These are phyloP conservation scores for Cryptosporidium felis DNA, from an alignment of 169 alveolate species.

Conservation along the genomic window DNA sequence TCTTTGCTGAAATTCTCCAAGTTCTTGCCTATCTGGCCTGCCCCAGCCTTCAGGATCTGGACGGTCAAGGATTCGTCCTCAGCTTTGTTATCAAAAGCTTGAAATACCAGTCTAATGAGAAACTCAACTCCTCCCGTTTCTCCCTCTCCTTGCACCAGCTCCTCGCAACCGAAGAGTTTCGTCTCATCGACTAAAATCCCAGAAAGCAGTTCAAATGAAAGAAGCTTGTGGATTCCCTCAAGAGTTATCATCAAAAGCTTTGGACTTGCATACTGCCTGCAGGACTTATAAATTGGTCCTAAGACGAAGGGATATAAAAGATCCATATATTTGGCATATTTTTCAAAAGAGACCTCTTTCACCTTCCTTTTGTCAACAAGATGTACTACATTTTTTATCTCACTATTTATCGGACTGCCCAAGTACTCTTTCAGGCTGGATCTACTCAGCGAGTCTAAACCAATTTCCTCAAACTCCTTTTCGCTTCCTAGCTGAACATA, in stretches of 20 bases:
- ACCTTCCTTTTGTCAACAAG: slow-evolving; percentile 20
- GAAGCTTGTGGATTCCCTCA: slow-evolving; percentile 51
- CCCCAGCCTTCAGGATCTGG: neutral
- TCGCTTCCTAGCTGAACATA: neutral
- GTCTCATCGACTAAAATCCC: neutral
- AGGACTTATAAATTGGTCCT: slow-evolving; percentile 38
- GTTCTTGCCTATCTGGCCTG: slow-evolving; percentile 7
- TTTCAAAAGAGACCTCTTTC: neutral
- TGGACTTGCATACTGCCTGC: slow-evolving; percentile 18
- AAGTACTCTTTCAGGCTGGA: neutral
- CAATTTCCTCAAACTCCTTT: neutral
- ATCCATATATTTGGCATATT: slow-evolving; percentile 13
- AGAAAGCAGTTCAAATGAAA: slow-evolving; percentile 3
- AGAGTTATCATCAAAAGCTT: slow-evolving; percentile 10
- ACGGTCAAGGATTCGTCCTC: slow-evolving; percentile 6
- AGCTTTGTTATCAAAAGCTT: neutral
- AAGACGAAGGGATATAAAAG: slow-evolving; percentile 32
- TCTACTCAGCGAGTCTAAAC: slow-evolving; percentile 1
- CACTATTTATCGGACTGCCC: neutral
- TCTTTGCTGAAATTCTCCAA: neutral
- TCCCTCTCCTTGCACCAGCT: neutral
- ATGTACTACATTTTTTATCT: neutral
- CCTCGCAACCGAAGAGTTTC: slow-evolving; percentile 33
- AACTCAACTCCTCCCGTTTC: slow-evolving; percentile 7
- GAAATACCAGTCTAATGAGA: slow-evolving; percentile 2